A percentile compares a stretch with the other conserved stretches of the same genome.
Evolutionary conservation across 352 stramenopile genomes (phyloP).

Genomic region (Phytophthora megakarya): DNA sequence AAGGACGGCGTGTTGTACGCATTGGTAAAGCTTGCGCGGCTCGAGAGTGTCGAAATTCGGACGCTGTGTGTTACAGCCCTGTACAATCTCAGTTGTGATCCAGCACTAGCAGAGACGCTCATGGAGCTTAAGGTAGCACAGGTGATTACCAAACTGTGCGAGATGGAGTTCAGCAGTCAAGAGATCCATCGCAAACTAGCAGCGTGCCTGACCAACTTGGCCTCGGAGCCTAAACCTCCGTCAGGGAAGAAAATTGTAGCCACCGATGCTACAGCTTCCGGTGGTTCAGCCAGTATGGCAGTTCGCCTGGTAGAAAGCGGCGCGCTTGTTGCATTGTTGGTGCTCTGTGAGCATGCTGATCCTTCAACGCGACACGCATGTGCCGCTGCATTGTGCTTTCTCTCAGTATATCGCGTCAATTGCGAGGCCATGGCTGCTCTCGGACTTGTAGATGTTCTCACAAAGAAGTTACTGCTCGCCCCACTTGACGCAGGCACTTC

Average conservation of each 20-base stretch:
- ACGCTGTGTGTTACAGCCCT: slow-evolving; percentile 78
- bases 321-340: slow-evolving; percentile 64
- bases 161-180: slow-evolving; percentile 85
- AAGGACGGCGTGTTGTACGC: slow-evolving; percentile 88
- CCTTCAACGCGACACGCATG: slow-evolving; percentile 73
- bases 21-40: slow-evolving; percentile 83
- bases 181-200: slow-evolving; percentile 76
- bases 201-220: slow-evolving; percentile 80
- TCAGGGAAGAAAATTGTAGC: slow-evolving; percentile 21
- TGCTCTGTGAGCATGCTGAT: slow-evolving; percentile 76
- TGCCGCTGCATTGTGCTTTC: slow-evolving; percentile 69
- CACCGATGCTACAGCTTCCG: not conserved
- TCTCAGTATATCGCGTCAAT: slow-evolving; percentile 68
- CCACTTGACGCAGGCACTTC: slow-evolving; percentile 17
- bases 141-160: slow-evolving; percentile 86
- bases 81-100: slow-evolving; percentile 86
- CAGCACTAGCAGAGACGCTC: slow-evolving; percentile 67
- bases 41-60: slow-evolving; percentile 84
- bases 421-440: slow-evolving; percentile 77
- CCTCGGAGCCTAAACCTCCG: slow-evolving; percentile 53
- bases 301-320: slow-evolving; percentile 66
- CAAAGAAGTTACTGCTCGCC: slow-evolving; percentile 53
- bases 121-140: slow-evolving; percentile 88
- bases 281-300: slow-evolving; percentile 21
- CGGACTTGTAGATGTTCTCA: slow-evolving; percentile 69